These are phyloP conservation scores for Penicillium brasilianum DNA, from an alignment of 2,329 filamentous ascomycete species.

Conservation along the genomic window DNA sequence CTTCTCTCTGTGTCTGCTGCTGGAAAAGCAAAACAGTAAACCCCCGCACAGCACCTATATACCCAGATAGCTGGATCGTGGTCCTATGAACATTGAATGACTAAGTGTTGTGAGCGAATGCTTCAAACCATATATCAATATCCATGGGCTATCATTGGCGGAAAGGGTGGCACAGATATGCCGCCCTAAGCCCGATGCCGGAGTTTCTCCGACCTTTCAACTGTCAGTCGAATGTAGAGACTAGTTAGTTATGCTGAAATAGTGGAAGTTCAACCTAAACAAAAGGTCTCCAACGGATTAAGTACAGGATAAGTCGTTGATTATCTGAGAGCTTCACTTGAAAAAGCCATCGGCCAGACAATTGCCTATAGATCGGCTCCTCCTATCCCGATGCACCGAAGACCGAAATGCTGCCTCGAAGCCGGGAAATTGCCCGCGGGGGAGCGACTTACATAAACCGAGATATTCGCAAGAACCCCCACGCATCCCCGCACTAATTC, in stretches of 20 bases:
- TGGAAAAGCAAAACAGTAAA: no score
- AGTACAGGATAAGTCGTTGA: no score
- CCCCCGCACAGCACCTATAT: no score
- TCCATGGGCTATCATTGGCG: not conserved
- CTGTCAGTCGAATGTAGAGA: not conserved
- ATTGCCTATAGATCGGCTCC: not conserved
- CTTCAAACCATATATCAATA: no score
- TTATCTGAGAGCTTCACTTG: not conserved
- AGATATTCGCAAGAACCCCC: not conserved
- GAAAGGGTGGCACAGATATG: not conserved
- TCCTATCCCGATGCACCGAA: not conserved
- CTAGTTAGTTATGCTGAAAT: not conserved
- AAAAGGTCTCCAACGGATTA: no score
- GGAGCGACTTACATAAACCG: not conserved
- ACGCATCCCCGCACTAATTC: constrained; percentile 10
- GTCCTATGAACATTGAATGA: no score
- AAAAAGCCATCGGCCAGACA: not conserved
- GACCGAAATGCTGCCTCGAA: no score
- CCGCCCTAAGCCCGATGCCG: not conserved
- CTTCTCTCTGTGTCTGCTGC: no score
- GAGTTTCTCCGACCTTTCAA: not conserved
- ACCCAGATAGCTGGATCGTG: no score
- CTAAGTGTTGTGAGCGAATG: not conserved
- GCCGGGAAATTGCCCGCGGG: not conserved
- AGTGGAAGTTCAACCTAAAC: not conserved